Base-by-base conservation (phyloP, 305 asterid genomes). In the Coffea humblotiana region DNA sequence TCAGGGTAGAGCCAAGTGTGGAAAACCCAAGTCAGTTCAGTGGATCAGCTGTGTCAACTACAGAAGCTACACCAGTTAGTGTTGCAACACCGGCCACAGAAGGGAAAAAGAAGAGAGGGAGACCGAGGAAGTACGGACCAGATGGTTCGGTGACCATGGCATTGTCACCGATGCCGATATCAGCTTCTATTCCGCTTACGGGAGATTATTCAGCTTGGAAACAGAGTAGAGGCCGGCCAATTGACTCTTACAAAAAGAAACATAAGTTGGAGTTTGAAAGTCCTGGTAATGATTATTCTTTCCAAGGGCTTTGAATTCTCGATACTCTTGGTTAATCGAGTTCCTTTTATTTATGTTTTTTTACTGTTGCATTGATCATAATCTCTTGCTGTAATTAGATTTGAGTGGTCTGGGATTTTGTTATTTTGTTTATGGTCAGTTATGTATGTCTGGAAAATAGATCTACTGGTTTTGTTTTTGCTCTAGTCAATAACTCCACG, bases 91-190 rank as follows among this genome's bases (percentile, higher is more conserved):
- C 84, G 5, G 49, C 79, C n/a, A 6, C 90, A 63, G 92, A 86
- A 45, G 81, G n/a, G 82, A 90, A 89, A 89, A 96, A 93, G 88
- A 93, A 90, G 69, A 88, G 97, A 84, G 98, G 98, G 23, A 90
- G 99, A 81, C 97, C 99, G 9, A 90, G 94, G 77, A 96, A 92
- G 87, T 94, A 91, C 54, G 93, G 87, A 68, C 84, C 80, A 43
- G 97, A 89, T 85, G 98, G 94, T 27, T 75, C 97, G 66, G 35
- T 74, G 9, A 71, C 78, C 3, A 79, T 83, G 77, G 93, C 99
- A 84, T 86, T 94, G 87, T 94, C 98, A 0, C 98, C 99, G 43
- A 96, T 92, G 98, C 99, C 99, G 4, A 92, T 96, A 74, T 96
- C 99, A 11, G 97, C 98, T 69, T 92, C 99, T 77, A 90, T 94